Conservation (phyloP, 352 stramenopile species). For the Globisporangium spinosum region DNA sequence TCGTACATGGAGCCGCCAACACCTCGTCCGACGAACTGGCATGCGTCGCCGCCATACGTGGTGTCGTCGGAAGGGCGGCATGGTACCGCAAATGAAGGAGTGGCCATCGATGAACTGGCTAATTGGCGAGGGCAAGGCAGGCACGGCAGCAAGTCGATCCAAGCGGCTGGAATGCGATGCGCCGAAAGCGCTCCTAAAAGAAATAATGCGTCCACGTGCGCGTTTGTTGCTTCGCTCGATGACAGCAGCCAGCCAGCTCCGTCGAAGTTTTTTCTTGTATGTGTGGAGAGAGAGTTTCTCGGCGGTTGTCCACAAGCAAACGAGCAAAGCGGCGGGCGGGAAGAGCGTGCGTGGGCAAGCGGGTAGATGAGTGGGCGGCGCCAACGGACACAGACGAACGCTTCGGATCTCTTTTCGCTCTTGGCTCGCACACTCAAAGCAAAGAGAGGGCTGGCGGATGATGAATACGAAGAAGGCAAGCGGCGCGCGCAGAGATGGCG, state of each 20-base stretch:
- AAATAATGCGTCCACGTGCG: slow-evolving; percentile 12
- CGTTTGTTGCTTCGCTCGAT: not conserved
- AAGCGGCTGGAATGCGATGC: slow-evolving; percentile 5
- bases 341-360: too few relatives aligned
- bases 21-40: slow-evolving; percentile 49
- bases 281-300: slow-evolving; percentile 6
- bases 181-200: not conserved
- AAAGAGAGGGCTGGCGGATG: not conserved
- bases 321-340: not conserved
- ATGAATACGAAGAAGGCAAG: not conserved
- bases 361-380: too few relatives aligned
- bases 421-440: not conserved
- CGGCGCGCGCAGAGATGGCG: too few relatives aligned
- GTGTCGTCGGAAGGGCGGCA: slow-evolving; percentile 17
- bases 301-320: not conserved
- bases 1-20: slow-evolving; percentile 41
- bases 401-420: not conserved
- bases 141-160: not conserved
- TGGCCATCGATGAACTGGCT: slow-evolving; percentile 14
- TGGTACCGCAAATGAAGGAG: slow-evolving; percentile 14
- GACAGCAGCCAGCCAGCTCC: not conserved
- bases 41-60: slow-evolving; percentile 19
- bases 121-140: not conserved
- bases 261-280: not conserved
- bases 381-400: not conserved